Conservation (phyloP, 2,329 filamentous ascomycete species). For the Taxawa tesnikishii region DNA sequence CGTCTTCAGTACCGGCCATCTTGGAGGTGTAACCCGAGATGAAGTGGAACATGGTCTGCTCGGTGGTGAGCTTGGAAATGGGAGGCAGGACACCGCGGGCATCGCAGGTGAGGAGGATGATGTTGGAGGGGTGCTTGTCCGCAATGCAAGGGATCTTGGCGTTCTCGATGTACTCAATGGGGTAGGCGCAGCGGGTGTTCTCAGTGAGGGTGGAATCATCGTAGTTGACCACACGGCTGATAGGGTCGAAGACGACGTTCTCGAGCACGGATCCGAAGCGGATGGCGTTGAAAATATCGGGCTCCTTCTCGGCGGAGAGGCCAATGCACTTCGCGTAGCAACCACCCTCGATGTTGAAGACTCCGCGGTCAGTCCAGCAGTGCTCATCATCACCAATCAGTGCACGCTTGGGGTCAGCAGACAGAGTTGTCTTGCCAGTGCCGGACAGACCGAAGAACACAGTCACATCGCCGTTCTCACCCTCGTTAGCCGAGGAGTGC, state of each 20-base stretch:
- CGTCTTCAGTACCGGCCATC: slow-evolving; percentile 98
- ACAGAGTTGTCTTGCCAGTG: slow-evolving; percentile 96
- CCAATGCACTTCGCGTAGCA: slow-evolving; percentile 99
- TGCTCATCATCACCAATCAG: slow-evolving; percentile 98
- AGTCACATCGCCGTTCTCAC: slow-evolving; percentile 85
- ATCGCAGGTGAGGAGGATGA: slow-evolving; percentile 95
- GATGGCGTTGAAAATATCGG: slow-evolving; percentile 93
- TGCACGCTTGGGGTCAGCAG: slow-evolving; percentile 89
- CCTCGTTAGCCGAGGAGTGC: slow-evolving; percentile 97
- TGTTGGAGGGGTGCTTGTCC: slow-evolving; percentile 82
- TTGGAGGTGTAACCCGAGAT: slow-evolving; percentile 99
- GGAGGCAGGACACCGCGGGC: slow-evolving; percentile 93
- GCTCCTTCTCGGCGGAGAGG: slow-evolving; percentile 95
- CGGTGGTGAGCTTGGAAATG: slow-evolving; percentile 88
- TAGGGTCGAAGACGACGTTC: slow-evolving; percentile 95
- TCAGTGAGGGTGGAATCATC: slow-evolving; percentile 91
- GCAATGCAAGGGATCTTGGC: slow-evolving; percentile 96
- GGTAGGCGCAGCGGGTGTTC: slow-evolving; percentile 97
- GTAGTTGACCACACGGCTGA: slow-evolving; percentile 85
- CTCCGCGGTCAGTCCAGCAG: slow-evolving; percentile 93
- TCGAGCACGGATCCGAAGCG: slow-evolving; percentile 93
- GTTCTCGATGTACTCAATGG: slow-evolving; percentile 97
- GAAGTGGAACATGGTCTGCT: slow-evolving; percentile 99
- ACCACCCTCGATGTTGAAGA: slow-evolving; percentile 99
- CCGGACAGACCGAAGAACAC: slow-evolving; percentile 99